Conservation (phyloP, 331 rosid genomes). For the Pyrus hybrid region DNA sequence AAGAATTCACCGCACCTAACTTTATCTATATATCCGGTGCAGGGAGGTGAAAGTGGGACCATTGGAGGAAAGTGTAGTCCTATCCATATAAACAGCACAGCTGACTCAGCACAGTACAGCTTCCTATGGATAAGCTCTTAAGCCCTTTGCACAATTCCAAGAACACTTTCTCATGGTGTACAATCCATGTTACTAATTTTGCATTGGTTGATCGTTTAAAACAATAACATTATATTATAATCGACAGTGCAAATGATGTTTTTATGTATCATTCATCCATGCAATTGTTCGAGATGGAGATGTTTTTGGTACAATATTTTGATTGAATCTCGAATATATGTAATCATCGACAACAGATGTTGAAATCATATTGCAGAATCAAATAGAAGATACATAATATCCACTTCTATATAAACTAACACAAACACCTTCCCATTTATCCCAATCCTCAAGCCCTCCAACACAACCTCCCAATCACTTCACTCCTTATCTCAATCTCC, state of each 20-base stretch:
- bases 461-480: neutral
- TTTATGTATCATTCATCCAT: neutral
- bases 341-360: neutral
- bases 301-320: neutral
- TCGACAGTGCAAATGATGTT: neutral
- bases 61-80: neutral
- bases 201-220: too few species aligned
- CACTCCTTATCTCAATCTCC: neutral
- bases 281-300: too few species aligned
- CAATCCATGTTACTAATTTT: neutral
- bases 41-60: neutral
- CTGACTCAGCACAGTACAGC: conserved; percentile 36
- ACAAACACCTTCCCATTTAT: neutral
- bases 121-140: conserved; percentile 15
- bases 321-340: neutral
- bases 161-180: neutral
- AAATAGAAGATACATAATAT: neutral
- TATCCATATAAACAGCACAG: conserved; percentile 28
- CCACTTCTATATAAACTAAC: neutral
- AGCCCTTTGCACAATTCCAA: neutral
- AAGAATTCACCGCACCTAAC: neutral
- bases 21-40: neutral
- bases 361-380: neutral
- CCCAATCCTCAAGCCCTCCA: neutral
- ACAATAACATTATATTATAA: too few species aligned